These are phyloP conservation scores for Cercophora sp. DNA, from an alignment of 495 filamentous ascomycete genomes.

Conservation along the genomic window DNA sequence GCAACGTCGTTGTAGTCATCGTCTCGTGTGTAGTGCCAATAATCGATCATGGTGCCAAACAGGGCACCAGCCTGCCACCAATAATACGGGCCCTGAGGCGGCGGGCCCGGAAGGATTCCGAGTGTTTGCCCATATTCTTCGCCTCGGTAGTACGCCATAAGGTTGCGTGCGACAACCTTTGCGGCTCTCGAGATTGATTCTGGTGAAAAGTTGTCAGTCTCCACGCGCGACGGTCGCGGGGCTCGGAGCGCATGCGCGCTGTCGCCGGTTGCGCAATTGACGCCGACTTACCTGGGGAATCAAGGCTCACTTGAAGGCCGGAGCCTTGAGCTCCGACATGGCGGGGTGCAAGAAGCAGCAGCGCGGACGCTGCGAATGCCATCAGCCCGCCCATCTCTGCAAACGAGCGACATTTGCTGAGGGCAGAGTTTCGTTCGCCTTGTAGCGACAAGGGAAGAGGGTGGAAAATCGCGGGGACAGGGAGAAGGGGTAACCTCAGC, in stretches of 20 bases:
- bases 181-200: constrained; percentile 27
- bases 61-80: constrained; percentile 80
- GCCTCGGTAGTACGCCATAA: constrained; percentile 62
- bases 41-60: constrained; percentile 65
- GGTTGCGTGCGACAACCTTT: constrained; percentile 36
- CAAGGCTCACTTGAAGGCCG: constrained; percentile 10
- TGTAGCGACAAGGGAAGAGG: background rate
- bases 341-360: constrained; percentile 11
- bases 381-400: constrained; percentile 6
- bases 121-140: constrained; percentile 55
- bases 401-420: constrained; percentile 3
- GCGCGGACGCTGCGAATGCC: constrained; percentile 6
- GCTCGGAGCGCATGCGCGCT: too few relatives aligned
- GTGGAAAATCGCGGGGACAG: background rate
- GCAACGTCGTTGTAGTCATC: constrained; percentile 55
- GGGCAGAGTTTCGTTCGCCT: background rate
- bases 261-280: background rate
- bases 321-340: background rate
- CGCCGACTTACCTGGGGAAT: constrained; percentile 1
- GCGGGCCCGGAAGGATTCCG: constrained; percentile 41
- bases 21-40: constrained; percentile 66
- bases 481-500: background rate
- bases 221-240: too few relatives aligned
- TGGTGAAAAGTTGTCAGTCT: too few relatives aligned
- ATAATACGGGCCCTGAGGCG: constrained; percentile 33